These are phyloP conservation scores for Candida ortonii DNA, from an alignment of 805 yeast species.

Conservation along the genomic window DNA sequence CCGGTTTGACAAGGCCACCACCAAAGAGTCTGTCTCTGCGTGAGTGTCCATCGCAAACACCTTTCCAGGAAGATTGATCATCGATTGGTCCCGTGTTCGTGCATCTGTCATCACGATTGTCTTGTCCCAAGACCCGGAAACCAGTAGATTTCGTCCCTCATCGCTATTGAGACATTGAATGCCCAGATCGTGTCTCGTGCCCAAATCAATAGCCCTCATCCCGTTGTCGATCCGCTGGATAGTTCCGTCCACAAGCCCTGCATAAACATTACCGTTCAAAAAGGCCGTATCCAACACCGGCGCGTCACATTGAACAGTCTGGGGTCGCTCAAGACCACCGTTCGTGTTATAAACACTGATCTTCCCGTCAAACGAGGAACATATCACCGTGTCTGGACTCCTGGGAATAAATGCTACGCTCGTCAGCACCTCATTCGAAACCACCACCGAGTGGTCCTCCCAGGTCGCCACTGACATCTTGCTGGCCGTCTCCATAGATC, in stretches of 20 bases:
- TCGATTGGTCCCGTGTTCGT: constrained; percentile 23
- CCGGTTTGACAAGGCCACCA: constrained; percentile 55
- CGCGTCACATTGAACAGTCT: constrained; percentile 8
- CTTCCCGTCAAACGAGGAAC: constrained; percentile 18
- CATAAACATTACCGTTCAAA: constrained; percentile 8
- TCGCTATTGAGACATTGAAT: constrained; percentile 35
- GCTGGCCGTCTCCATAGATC: too few species aligned
- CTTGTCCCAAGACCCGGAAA: constrained; percentile 66
- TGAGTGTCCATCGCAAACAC: constrained; percentile 60
- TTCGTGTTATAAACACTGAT: constrained; percentile 11
- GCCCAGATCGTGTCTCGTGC: constrained; percentile 36
- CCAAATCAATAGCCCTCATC: constrained; percentile 2
- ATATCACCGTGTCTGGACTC: constrained; percentile 2
- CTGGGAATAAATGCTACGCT: too few species aligned
- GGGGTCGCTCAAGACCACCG: constrained; percentile 2
- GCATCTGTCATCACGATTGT: constrained; percentile 47
- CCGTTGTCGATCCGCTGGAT: constrained; percentile 38
- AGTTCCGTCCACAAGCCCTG: constrained; percentile 55
- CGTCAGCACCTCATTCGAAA: too few species aligned
- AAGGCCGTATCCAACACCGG: constrained; percentile 14
- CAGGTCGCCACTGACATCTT: too few species aligned
- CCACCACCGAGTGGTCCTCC: too few species aligned
- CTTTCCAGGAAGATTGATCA: constrained; percentile 40
- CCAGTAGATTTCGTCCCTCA: constrained; percentile 32
- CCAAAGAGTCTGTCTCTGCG: constrained; percentile 30